These are phyloP conservation scores for Volvox carteri DNA, from an alignment of 163 green algal genomes.

Conservation along the genomic window DNA sequence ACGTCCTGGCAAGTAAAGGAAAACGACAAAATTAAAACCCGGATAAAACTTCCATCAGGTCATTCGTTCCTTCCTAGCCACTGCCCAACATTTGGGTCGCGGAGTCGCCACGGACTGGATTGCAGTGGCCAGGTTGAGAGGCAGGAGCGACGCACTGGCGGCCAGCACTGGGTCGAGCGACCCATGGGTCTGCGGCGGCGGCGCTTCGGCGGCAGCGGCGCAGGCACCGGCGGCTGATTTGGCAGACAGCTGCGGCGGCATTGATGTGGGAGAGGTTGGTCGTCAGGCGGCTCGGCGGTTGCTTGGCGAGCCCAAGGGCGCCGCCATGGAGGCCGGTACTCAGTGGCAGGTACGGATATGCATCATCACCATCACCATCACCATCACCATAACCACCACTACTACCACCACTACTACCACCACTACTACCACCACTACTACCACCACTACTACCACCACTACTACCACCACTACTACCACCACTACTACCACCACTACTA, in stretches of 20 bases:
- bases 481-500: too few relatives aligned
- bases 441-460: too few relatives aligned
- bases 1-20: too few relatives aligned
- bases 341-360: constrained; percentile 40
- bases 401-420: too few relatives aligned
- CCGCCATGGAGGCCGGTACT: constrained; percentile 14
- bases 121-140: not conserved
- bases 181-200: not conserved
- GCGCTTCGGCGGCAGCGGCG: not conserved
- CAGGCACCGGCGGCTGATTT: too few relatives aligned
- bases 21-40: too few relatives aligned
- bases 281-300: not conserved
- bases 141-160: not conserved
- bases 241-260: not conserved
- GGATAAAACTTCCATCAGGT: too few relatives aligned
- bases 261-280: not conserved
- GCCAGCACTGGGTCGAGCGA: not conserved
- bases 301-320: not conserved
- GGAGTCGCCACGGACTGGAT: constrained; percentile 27
- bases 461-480: too few relatives aligned
- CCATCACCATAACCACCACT: too few relatives aligned
- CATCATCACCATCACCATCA: too few relatives aligned
- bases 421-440: too few relatives aligned
- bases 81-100: constrained; percentile 36
- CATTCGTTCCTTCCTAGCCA: constrained; percentile 29